Conservation (phyloP, 202 grass and related monocot genomes). For the Schoenoplectus triqueter region DNA sequence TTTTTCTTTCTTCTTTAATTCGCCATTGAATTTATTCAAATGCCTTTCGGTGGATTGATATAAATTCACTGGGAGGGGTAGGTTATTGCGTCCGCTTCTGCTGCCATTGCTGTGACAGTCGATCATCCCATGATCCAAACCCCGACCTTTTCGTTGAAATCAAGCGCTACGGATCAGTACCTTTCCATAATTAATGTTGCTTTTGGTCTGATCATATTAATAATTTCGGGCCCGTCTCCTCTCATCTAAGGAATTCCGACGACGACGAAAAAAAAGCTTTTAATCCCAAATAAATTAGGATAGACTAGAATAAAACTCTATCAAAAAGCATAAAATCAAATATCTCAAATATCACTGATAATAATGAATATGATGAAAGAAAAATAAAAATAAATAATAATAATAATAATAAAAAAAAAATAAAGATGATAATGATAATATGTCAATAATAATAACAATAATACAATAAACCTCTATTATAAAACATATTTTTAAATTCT, state of each 20-base stretch:
- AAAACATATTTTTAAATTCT: no score
- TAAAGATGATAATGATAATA: no score
- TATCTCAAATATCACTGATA: no score
- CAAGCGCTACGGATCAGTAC: conserved; percentile 17
- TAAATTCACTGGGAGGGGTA: neutral
- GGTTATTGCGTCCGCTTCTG: neutral
- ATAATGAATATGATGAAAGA: no score
- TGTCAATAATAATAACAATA: no score
- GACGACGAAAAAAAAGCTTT: no score
- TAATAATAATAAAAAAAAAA: no score
- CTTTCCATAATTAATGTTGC: conserved; percentile 24
- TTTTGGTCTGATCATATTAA: conserved; percentile 1
- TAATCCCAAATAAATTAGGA: no score
- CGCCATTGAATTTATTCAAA: neutral
- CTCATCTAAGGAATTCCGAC: neutral
- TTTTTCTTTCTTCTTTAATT: neutral
- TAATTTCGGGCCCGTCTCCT: neutral
- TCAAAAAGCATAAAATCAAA: no score
- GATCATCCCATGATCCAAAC: conserved; percentile 10
- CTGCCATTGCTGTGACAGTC: conserved; percentile 10
- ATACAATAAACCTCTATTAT: no score
- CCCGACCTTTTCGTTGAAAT: conserved; percentile 14
- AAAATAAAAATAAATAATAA: no score
- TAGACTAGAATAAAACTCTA: no score
- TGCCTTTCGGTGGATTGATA: conserved; percentile 27